phyloP scores from a whole-genome alignment of 495 filamentous ascomycete genomes.

The Annulohypoxylon bovei region DNA sequence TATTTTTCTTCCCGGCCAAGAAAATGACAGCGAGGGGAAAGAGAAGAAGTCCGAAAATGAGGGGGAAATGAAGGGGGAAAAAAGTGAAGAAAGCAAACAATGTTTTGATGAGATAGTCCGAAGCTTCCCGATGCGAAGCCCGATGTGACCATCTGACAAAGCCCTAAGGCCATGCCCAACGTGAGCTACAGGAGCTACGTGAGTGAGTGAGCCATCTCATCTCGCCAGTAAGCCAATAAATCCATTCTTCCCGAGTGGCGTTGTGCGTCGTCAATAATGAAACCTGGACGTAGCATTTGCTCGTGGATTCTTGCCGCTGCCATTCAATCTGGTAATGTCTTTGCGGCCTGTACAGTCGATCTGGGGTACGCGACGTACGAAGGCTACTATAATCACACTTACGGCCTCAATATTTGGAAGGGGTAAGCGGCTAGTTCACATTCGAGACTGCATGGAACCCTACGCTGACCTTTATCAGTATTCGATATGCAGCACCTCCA shows the following conservation, averaged over 20 bases:
- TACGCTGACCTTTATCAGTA: conserved; percentile 28
- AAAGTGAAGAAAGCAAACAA: neutral
- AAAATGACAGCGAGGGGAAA: neutral
- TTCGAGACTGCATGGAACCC: conserved; percentile 1
- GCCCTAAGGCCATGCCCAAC: neutral
- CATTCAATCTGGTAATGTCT: neutral
- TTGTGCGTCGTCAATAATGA: conserved; percentile 22
- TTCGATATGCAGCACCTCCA: conserved; percentile 51
- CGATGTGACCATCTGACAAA: conserved; percentile 14
- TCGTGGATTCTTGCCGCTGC: conserved; percentile 18
- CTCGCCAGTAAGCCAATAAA: conserved; percentile 23
- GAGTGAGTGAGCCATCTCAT: conserved; percentile 7
- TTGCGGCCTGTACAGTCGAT: conserved; percentile 44
- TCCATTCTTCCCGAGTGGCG: neutral
- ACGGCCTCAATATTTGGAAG: conserved; percentile 53
- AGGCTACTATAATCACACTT: conserved; percentile 46
- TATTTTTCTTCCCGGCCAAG: neutral
- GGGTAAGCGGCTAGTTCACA: conserved; percentile 38
- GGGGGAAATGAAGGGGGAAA: neutral
- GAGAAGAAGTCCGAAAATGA: neutral
- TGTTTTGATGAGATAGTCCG: neutral
- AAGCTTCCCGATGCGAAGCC: conserved; percentile 3
- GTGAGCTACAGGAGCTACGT: neutral
- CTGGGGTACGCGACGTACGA: conserved; percentile 55
- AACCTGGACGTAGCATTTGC: conserved; percentile 11